Percentiles rank a stretch among this genome's conserved stretches.
Conservation (phyloP, 1,139 yeast species). For the Geotrichum aggregatum region DNA sequence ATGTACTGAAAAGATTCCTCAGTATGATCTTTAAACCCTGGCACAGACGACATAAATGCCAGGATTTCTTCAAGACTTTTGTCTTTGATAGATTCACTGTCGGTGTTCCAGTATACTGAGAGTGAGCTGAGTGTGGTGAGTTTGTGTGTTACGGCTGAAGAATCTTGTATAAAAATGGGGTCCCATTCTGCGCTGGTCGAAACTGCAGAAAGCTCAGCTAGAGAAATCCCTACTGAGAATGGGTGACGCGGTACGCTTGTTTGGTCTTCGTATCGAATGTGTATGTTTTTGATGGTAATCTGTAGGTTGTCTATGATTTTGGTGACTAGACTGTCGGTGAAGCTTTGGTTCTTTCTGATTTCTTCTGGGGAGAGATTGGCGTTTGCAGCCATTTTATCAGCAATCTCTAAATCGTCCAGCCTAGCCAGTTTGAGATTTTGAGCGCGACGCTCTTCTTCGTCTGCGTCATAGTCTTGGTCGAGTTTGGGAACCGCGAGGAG, state of each 20-base stretch:
- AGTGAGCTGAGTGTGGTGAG: conserved; percentile 70
- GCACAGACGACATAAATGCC: conserved; percentile 36
- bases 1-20: conserved; percentile 54
- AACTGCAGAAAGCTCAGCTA: conserved; percentile 84
- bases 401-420: conserved; percentile 63
- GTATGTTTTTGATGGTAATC: conserved; percentile 87
- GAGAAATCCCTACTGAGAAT: conserved; percentile 75
- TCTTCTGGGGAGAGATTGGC: conserved; percentile 41
- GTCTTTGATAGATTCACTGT: conserved; percentile 42
- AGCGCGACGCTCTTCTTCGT: conserved; percentile 64
- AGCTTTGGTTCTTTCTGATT: conserved; percentile 63
- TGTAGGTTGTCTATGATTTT: conserved; percentile 92
- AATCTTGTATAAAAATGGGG: conserved; percentile 76
- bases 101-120: conserved; percentile 83
- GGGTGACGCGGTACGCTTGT: conserved; percentile 49
- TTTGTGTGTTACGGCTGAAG: conserved; percentile 68
- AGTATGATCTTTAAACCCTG: conserved; percentile 26
- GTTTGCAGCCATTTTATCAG: conserved; percentile 14
- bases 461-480: conserved; percentile 51
- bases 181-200: conserved; percentile 84
- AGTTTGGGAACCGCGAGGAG: conserved; percentile 72
- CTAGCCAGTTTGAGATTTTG: conserved; percentile 62
- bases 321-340: conserved; percentile 81
- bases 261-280: conserved; percentile 84
- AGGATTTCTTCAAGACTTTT: conserved; percentile 28